These are phyloP conservation scores for Aspergillus flavus DNA, from an alignment of 2,329 filamentous ascomycete species.

Conservation along the genomic window DNA sequence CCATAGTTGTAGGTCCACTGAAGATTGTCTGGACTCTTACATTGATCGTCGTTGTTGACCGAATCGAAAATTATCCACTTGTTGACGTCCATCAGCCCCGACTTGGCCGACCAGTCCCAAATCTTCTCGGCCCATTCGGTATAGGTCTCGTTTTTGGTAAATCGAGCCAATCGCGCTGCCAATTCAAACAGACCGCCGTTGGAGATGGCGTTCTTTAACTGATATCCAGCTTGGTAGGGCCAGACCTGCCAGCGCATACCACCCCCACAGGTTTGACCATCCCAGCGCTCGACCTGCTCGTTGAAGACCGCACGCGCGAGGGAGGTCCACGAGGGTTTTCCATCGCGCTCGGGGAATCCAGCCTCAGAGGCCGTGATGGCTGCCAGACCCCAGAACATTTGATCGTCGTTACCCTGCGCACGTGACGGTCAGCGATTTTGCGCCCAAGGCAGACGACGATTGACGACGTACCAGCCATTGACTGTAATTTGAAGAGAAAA, in stretches of 20 bases:
- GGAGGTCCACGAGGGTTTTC: slow-evolving; percentile 1
- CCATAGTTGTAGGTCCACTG: slow-evolving; percentile 69
- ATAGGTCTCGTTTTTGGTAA: slow-evolving; percentile 65
- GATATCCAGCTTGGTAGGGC: slow-evolving; percentile 70
- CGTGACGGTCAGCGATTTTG: background rate
- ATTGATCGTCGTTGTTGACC: slow-evolving; percentile 58
- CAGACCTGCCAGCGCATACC: slow-evolving; percentile 77
- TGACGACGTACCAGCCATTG: slow-evolving; percentile 55
- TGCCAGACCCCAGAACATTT: slow-evolving; percentile 4
- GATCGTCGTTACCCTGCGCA: background rate
- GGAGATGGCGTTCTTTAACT: slow-evolving; percentile 65
- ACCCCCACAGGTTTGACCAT: background rate
- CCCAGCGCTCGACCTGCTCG: slow-evolving; percentile 2
- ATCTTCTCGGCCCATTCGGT: slow-evolving; percentile 47
- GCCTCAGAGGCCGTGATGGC: background rate
- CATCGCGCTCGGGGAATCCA: background rate
- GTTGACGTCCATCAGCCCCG: slow-evolving; percentile 62
- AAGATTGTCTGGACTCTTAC: slow-evolving; percentile 62
- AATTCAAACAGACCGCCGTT: slow-evolving; percentile 70
- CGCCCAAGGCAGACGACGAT: background rate
- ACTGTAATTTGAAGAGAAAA: slow-evolving; percentile 32
- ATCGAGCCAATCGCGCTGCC: slow-evolving; percentile 69
- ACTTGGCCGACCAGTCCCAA: slow-evolving; percentile 55
- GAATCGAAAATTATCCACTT: slow-evolving; percentile 65
- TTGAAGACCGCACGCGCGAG: slow-evolving; percentile 2